These are phyloP conservation scores for Leccinum aurantiacum DNA, from an alignment of 768 basidiomycete species.

Conservation along the genomic window DNA sequence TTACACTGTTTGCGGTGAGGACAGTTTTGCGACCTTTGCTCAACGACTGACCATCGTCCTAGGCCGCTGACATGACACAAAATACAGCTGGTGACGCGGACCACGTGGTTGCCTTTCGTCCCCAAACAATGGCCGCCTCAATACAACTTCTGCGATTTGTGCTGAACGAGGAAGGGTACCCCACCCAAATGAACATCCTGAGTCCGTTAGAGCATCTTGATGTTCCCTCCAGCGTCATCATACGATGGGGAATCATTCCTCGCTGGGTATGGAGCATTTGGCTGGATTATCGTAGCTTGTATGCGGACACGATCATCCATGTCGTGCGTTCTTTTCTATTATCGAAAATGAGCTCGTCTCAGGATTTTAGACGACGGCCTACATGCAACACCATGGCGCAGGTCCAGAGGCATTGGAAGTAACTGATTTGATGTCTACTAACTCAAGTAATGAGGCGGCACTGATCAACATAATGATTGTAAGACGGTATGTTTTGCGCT, in stretches of 20 bases:
- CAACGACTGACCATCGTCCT: not conserved
- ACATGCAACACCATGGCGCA: slow-evolving; percentile 44
- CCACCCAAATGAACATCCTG: slow-evolving; percentile 5
- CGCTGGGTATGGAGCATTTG: slow-evolving; percentile 69
- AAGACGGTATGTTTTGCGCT: slow-evolving; percentile 8
- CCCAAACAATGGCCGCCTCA: slow-evolving; percentile 45
- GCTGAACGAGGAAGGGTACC: slow-evolving; percentile 31
- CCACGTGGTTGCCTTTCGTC: slow-evolving; percentile 36
- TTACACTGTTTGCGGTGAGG: slow-evolving; percentile 39
- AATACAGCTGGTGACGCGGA: not conserved
- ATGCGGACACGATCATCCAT: slow-evolving; percentile 48
- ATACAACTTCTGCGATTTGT: slow-evolving; percentile 46
- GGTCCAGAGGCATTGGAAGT: slow-evolving; percentile 1
- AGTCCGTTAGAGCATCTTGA: slow-evolving; percentile 34
- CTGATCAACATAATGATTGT: slow-evolving; percentile 31
- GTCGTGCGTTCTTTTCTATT: slow-evolving; percentile 41
- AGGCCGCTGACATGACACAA: slow-evolving; percentile 25
- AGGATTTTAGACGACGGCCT: slow-evolving; percentile 47
- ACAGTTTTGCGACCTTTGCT: not conserved
- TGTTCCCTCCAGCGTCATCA: slow-evolving; percentile 47
- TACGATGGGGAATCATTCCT: slow-evolving; percentile 56
- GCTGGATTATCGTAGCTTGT: slow-evolving; percentile 50
- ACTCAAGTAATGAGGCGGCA: slow-evolving; percentile 5
- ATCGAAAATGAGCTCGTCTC: not conserved
- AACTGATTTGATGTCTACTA: slow-evolving; percentile 1